phyloP scores from a whole-genome alignment of 2,329 filamentous ascomycete species.

The Aspergillus arachidicola region DNA sequence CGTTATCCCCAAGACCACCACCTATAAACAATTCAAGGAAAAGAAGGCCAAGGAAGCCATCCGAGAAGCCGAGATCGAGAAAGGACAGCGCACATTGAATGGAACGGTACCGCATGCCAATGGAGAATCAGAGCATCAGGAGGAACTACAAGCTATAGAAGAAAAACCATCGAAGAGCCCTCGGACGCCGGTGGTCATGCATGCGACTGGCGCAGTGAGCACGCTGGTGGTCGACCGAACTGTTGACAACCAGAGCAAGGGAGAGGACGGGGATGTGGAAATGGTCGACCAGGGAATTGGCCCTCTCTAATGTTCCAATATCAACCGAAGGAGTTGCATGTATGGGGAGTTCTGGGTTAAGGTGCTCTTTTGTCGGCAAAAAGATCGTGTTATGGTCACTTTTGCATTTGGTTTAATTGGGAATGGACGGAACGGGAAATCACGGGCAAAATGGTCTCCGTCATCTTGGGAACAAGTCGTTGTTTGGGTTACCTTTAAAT shows the following conservation, averaged over 20 bases:
- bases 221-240: constrained; percentile 59
- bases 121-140: constrained; percentile 24
- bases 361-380: constrained; percentile 12
- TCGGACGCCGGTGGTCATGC: constrained; percentile 37
- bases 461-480: neutral
- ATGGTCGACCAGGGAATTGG: constrained; percentile 53
- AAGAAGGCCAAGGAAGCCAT: constrained; percentile 48
- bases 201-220: constrained; percentile 45
- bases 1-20: constrained; percentile 81
- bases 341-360: constrained; percentile 6
- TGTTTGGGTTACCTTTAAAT: neutral
- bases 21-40: constrained; percentile 78
- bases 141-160: constrained; percentile 16
- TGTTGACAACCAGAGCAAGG: constrained; percentile 45
- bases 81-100: constrained; percentile 43
- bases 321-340: constrained; percentile 12
- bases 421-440: constrained; percentile 15
- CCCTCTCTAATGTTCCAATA: neutral
- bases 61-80: constrained; percentile 35
- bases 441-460: constrained; percentile 7
- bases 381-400: constrained; percentile 1
- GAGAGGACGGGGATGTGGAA: constrained; percentile 57
- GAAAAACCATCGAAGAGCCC: constrained; percentile 29
- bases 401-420: constrained; percentile 3
- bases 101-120: constrained; percentile 28